These are phyloP conservation scores for Ogataea trehaloabstinens DNA, from an alignment of 805 yeast species.

Conservation along the genomic window DNA sequence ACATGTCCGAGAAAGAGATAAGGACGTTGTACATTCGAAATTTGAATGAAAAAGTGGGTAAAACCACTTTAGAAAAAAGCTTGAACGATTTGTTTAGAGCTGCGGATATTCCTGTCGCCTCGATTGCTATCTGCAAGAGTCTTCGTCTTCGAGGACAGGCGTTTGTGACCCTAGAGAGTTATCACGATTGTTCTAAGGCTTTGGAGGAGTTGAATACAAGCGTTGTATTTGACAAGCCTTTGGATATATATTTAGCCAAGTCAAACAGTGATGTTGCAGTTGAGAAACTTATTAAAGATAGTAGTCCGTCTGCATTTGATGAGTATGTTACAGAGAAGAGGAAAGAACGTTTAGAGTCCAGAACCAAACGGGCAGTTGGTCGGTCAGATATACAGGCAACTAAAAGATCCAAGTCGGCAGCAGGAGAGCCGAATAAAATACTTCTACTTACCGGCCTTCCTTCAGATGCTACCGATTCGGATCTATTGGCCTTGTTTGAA, in stretches of 20 bases:
- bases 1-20: too few relatives aligned
- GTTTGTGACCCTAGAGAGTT: slow-evolving; percentile 55
- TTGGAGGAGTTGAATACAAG: slow-evolving; percentile 39
- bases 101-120: slow-evolving; percentile 43
- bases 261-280: slow-evolving; percentile 41
- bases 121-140: slow-evolving; percentile 56
- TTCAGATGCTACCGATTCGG: slow-evolving; percentile 35
- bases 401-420: slow-evolving; percentile 11
- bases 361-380: slow-evolving; percentile 20
- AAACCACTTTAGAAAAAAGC: slow-evolving; percentile 44
- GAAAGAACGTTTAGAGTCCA: slow-evolving; percentile 21
- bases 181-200: slow-evolving; percentile 45
- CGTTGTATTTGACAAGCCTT: slow-evolving; percentile 45
- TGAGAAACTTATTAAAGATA: slow-evolving; percentile 5
- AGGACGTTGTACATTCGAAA: slow-evolving; percentile 60
- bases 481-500: slow-evolving; percentile 46
- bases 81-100: slow-evolving; percentile 44
- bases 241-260: slow-evolving; percentile 45
- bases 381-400: slow-evolving; percentile 13
- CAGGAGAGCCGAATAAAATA: slow-evolving; percentile 61
- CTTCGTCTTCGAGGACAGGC: slow-evolving; percentile 81
- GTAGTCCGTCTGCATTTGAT: slow-evolving; percentile 17
- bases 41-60: slow-evolving; percentile 65
- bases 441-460: slow-evolving; percentile 69
- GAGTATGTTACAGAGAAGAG: slow-evolving; percentile 19